phyloP scores from a whole-genome alignment of 2,329 filamentous ascomycete genomes.

The Botrytis galanthina region DNA sequence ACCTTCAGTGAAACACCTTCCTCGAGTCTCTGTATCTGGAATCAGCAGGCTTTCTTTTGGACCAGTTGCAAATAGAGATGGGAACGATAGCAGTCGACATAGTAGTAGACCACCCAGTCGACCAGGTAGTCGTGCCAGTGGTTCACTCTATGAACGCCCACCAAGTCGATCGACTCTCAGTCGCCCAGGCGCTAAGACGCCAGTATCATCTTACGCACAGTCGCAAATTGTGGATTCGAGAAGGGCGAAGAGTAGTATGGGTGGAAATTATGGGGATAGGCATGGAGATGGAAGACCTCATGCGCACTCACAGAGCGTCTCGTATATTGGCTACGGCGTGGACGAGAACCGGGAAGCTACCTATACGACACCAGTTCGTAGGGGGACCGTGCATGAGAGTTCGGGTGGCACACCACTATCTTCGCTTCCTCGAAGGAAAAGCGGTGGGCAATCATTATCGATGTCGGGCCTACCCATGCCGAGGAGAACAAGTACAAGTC shows the following conservation, averaged over 20 bases:
- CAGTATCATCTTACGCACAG: constrained; percentile 39
- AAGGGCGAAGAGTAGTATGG: constrained; percentile 37
- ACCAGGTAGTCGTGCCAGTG: constrained; percentile 36
- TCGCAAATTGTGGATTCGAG: constrained; percentile 35
- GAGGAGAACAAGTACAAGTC: constrained; percentile 34
- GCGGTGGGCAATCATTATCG: constrained; percentile 42
- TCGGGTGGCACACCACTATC: constrained; percentile 47
- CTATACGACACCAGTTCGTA: constrained; percentile 43
- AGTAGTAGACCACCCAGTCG: constrained; percentile 27
- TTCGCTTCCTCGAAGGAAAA: constrained; percentile 50
- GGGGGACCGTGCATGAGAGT: constrained; percentile 42
- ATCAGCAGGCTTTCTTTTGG: constrained; percentile 64
- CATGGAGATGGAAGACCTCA: constrained; percentile 31
- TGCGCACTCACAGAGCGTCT: constrained; percentile 40
- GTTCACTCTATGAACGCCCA: constrained; percentile 32
- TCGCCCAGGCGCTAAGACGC: constrained; percentile 38
- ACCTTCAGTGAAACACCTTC: constrained; percentile 49
- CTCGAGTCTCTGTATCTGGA: constrained; percentile 60
- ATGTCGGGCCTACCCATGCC: constrained; percentile 17
- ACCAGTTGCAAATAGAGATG: constrained; percentile 53
- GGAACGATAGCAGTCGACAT: constrained; percentile 20
- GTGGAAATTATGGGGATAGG: constrained; percentile 33
- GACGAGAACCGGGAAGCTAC: constrained; percentile 35
- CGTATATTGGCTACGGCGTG: constrained; percentile 31
- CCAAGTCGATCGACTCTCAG: constrained; percentile 34